Base-by-base conservation (phyloP, 2,329 filamentous ascomycete genomes). In the Alternaria triticimaculans region DNA sequence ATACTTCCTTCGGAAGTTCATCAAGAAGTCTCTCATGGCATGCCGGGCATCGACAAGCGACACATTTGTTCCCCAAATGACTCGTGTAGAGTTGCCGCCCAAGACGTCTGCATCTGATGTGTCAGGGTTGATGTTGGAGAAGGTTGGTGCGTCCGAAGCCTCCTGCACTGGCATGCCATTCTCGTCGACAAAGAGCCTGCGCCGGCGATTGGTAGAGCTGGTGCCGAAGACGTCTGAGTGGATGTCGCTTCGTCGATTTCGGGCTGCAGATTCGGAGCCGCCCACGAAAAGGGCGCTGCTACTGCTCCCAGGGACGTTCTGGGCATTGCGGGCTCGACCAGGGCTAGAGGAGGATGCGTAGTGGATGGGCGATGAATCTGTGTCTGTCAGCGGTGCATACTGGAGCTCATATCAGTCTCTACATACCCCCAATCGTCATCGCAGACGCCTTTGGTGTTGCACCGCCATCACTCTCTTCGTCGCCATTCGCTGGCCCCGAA, bases 31-130 rank as follows among this genome's bases (percentile, higher is more conserved):
- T 76, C 96, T 95, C 84, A 97, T 97, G 0, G 90, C 86, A 55
- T 89, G 88, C 80, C 96, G 92, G 0, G 93, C 94, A 78, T 98
- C 94, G 64, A 93, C 89, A 57, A 99, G 91, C 6, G 95, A 97
- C 54, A 99, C 92, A 43, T 97, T 98, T 46, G 96, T 99, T 79
- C 96, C 96, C 96, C 96, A 99, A 68, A 99, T 95, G 62, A 96
- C 88, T 70, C 91, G 89, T 60, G 91, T 90, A 43, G 92, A 92
- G 62, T 88, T 88, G 2, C 94, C 96, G 43, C 94, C 95, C 44
- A 97, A 87, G 1, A 87, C 88, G 76, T 97, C 92, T 1, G 96
- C 96, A 79, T 99, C 96, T 3, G 95, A 97, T 7, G 94, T 97
- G 67, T 91, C 91, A 1, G 93, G 93, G 70, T 97, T 86, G 62